Evolutionary conservation across 768 basidiomycete genomes (phyloP).

Genomic region (Filobasidium floriforme): DNA sequence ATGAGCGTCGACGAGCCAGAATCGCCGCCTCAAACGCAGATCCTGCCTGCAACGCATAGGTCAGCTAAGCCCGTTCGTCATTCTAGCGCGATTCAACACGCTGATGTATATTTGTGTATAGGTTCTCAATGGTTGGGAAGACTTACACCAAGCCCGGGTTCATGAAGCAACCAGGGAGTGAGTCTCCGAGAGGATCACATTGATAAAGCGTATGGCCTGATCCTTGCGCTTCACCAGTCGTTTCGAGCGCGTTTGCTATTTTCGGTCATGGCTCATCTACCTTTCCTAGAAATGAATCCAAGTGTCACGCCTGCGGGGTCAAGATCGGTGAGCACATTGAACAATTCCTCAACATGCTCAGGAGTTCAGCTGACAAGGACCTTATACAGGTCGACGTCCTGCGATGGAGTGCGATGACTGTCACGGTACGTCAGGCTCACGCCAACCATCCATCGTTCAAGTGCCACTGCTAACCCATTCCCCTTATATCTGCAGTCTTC

Average conservation of each 20-base stretch:
- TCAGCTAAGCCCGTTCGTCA: background rate
- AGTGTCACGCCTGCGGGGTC: background rate
- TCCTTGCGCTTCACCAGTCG: background rate
- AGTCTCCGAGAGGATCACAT: background rate
- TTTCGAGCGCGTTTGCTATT: conserved; percentile 6
- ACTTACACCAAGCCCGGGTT: background rate
- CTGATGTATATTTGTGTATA: background rate
- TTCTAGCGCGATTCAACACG: too few relatives aligned
- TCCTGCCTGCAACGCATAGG: conserved; percentile 7
- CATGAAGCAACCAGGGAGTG: background rate
- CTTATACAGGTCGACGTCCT: conserved; percentile 28
- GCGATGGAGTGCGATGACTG: conserved; percentile 44
- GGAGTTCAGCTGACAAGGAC: conserved; percentile 2
- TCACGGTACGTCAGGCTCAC: conserved; percentile 29
- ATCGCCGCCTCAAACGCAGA: conserved; percentile 1
- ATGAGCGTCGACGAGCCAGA: conserved; percentile 8
- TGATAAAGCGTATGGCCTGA: background rate
- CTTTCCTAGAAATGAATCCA: conserved; percentile 31
- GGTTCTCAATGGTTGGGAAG: conserved; percentile 7
- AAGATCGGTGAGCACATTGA: background rate
- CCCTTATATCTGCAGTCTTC: conserved; percentile 26
- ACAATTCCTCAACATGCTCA: background rate
- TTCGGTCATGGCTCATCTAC: background rate
- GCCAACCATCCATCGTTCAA: background rate
- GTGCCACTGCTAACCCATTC: background rate